A percentile compares a stretch with the other conserved stretches of the same genome.
Evolutionary conservation across 345 rosid genomes (phyloP).

Genomic region (Eucalyptus rudis): DNA sequence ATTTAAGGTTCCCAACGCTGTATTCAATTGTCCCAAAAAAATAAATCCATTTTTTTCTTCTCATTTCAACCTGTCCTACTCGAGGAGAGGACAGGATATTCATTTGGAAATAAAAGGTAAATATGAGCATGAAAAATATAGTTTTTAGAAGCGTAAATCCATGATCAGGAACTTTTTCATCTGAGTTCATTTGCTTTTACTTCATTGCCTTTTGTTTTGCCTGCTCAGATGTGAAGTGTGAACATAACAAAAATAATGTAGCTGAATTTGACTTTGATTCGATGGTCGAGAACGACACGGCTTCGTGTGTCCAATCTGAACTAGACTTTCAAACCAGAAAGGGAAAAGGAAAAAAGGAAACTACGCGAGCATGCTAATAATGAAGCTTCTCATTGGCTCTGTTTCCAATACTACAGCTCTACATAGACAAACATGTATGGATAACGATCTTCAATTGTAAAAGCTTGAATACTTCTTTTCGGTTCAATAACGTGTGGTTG

Average conservation of each 20-base stretch:
- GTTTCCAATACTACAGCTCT: background rate
- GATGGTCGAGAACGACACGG: background rate
- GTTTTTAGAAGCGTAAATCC: background rate
- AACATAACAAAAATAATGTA: background rate
- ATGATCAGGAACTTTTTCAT: background rate
- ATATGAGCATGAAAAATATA: background rate
- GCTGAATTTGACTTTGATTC: background rate
- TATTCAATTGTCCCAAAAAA: background rate
- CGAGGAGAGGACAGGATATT: accelerated
- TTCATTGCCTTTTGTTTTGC: background rate
- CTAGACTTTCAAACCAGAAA: background rate
- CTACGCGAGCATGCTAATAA: background rate
- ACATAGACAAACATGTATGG: background rate
- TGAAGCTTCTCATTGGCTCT: background rate
- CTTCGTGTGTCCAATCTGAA: background rate
- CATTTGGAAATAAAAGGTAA: background rate
- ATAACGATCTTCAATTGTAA: background rate
- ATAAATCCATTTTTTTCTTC: background rate
- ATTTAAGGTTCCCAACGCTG: background rate
- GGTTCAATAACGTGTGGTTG: background rate
- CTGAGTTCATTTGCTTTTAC: background rate
- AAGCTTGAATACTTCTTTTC: background rate
- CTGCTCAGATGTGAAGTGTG: background rate
- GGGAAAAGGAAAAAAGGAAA: background rate
- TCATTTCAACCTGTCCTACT: background rate